Evolutionary conservation across 805 yeast species (phyloP), one percentile per base, ranked within the genome.

Genomic region (Hemisphaericaspora nanyangensis): DNA sequence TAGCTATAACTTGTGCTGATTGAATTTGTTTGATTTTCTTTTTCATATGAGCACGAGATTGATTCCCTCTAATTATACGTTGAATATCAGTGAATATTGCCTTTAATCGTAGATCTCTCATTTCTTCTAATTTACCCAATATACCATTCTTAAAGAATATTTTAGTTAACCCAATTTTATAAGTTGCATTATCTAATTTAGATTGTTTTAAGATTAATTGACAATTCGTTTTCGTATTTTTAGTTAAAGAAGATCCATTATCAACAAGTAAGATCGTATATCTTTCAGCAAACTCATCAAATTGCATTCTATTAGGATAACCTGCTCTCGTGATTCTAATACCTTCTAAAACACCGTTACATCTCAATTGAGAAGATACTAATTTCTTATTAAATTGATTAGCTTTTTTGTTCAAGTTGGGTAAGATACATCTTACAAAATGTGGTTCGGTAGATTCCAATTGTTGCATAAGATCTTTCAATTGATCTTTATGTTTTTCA

Each of bases 331-430:
- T 96, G 43, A 93, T 93, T 60, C 99, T 76, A 22, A 93, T 93
- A 45, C 99, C 99, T 69, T 93, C 99, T 37, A 93, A 65, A 12
- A 93, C 99, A 75, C 99, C 99, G 55, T 93, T 93, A 55, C 98
- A 93, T 46, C 96, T 73, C 45, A 93, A 70, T 63, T 93, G 99
- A 37, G 85, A 91, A 32, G 93, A 66, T 6, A 93, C 95, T 17
- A 93, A 65, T 22, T 63, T 65, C 49, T 83, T 87, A 51, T 87
- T 88, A 52, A 93, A 85, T 28, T 70, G 65, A 31, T 76, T 77
- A 0, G 96, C 79, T 36, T 70, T 70, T 56, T 91, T 90, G 32
- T 74, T 68, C 43, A 78, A 77, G 55, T 93, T 93, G 6, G 99
- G 99, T 33, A 93, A 68, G 34, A 93, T 93, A 60, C 99, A 93